Base-by-base conservation (phyloP, 1,284 basidiomycete genomes). In the Ustilago xerochloae region DNA sequence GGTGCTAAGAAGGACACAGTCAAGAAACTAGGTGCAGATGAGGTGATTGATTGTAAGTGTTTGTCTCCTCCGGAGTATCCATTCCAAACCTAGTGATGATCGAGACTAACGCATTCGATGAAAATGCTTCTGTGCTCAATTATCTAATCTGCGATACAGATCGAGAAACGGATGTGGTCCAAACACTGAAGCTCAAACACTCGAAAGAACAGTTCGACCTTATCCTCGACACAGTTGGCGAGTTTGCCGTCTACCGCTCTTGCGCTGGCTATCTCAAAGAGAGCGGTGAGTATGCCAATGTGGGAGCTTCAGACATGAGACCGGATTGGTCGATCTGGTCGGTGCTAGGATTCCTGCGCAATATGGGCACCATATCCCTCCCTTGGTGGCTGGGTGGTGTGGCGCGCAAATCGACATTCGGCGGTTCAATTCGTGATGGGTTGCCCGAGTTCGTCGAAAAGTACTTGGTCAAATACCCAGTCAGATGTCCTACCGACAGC, bases 351-450 rank as follows among this genome's bases (percentile, higher is more conserved):
- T 20, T 45, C 41, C 41, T 45, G 22, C 5, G 41, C 5, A 45
- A 22, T 12, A 3, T 45, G 16, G 5, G n/a, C 5, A 20, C 41
- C 6, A 20, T 45, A 16, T 45, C 12, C n/a, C 41, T 45, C 3
- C 41, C 41, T 45, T 45, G 41, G 41, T 45, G 41, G 41, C 41
- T 45, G 7, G 41, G 41, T 12, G 41, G 41, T 22, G 41, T 45
- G n/a, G n/a, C 41, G 12, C 41, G 41, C 41, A 45, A 45, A 45
- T 45, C 41, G 41, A 45, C 16, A 6, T 6, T 12, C n/a, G 41
- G 15, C 20, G 41, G 20, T 12, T 45, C 20, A 16, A 22, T 45
- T 20, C 41, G 41, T 24, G 41, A 22, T 24, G 41, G 16, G 12
- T 24, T 45, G 41, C 41, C 41, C 16, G 41, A 45, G 12, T 16